Evolutionary conservation across 305 asterid genomes (phyloP).

Genomic region (Fraxinus floribunda): DNA sequence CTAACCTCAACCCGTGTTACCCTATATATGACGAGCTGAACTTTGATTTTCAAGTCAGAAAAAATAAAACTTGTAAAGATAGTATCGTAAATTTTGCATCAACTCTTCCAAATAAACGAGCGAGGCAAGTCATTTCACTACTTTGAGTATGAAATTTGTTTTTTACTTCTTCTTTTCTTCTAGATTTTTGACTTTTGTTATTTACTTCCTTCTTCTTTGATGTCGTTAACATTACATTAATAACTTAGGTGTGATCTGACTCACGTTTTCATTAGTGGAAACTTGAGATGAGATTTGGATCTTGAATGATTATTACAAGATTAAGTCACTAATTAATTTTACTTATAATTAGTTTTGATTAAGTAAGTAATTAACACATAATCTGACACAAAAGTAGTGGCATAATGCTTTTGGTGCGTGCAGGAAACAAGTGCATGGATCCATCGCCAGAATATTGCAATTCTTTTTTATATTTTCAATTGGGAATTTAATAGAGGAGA

Average conservation of each 20-base stretch:
- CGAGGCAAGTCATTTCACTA: not conserved
- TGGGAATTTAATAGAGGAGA: not conserved
- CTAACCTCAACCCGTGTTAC: too few relatives aligned
- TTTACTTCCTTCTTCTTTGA: not conserved
- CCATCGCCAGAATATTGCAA: constrained; percentile 19
- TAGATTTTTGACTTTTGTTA: not conserved
- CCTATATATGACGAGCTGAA: too few relatives aligned
- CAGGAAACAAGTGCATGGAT: constrained; percentile 31
- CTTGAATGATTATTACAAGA: not conserved
- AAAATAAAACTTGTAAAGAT: too few relatives aligned
- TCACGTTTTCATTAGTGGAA: not conserved
- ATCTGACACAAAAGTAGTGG: constrained; percentile 13
- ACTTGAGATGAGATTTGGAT: not conserved
- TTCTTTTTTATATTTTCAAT: not conserved
- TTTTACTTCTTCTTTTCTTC: not conserved
- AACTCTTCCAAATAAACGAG: not conserved
- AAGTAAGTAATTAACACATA: not conserved
- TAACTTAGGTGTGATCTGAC: not conserved
- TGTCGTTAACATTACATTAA: not conserved
- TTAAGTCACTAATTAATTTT: not conserved
- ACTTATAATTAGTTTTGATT: not conserved
- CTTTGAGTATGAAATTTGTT: not conserved
- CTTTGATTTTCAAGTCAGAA: too few relatives aligned
- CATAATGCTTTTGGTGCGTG: constrained; percentile 10
- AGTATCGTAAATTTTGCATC: not conserved